Base-by-base conservation (phyloP, 2,329 filamentous ascomycete genomes). In the Colletotrichum simmondsii region DNA sequence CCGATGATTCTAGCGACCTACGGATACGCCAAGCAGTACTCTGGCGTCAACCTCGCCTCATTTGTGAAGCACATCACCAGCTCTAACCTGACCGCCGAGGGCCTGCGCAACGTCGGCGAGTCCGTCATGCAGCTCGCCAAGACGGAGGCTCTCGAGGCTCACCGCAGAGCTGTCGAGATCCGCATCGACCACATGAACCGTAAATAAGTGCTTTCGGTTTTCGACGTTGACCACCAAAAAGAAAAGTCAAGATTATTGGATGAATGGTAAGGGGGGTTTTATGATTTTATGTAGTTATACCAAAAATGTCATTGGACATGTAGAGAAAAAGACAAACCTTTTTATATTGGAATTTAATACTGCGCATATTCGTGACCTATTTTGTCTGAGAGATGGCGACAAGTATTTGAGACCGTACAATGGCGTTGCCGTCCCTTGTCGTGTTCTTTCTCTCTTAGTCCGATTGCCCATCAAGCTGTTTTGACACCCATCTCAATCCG, bases 41-140 rank as follows among this genome's bases (percentile, higher is more conserved):
- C 95, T 6, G 97, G 97, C 65, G 97, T 99, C 80, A 99, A 98
- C 83, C 90, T 99, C 6, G 95, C 91, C 37, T 98, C 96, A 2
- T 99, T 98, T 84, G 90, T 98, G 82, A 99, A 99, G 87, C 95
- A 98, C 87, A 98, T 99, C 79, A 99, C 97, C 49, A 97, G 94
- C 85, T 95, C 95, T 0, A 94, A 97, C 82, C 88, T 99, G 74
- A 97, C 95, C 1, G 90, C 92, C 22, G 90, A 98, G 78, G 97
- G 97, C 26, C 86, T 99, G 74, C 89, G 89, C 77, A 97, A 97
- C 78, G 93, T 99, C 2, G 95, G 96, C 42, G 86, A 87, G 65
- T 95, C 97, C 5, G 97, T 99, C 65, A 98, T 98, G 95, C 93
- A 96, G 83, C 87, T 99, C 60, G 97, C 97, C 28, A 94, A 94